Evolutionary conservation across 352 stramenopile species (phyloP).

Genomic region (Globisporangium nodosum): DNA sequence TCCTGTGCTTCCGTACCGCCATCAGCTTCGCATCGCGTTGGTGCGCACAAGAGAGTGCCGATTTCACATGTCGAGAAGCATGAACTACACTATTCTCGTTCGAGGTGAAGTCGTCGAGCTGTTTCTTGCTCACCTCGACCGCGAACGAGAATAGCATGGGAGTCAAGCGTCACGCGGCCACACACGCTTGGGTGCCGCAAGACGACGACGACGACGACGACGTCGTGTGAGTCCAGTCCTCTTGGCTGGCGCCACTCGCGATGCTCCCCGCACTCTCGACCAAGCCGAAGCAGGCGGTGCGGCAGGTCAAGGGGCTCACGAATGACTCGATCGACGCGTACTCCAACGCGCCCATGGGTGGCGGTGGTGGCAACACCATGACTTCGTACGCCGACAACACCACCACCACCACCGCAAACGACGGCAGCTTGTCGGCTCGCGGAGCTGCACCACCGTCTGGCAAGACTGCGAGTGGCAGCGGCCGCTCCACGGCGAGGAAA

Average conservation of each 20-base stretch:
- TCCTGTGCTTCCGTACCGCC: too few relatives aligned
- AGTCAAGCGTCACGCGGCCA: too few relatives aligned
- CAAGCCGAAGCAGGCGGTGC: constrained; percentile 77
- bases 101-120: too few relatives aligned
- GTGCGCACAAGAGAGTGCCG: too few relatives aligned
- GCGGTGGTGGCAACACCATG: constrained; percentile 9
- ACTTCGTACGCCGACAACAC: constrained; percentile 60
- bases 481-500: constrained; percentile 18
- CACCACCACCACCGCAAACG: constrained; percentile 17
- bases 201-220: neutral
- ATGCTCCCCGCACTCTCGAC: constrained; percentile 80
- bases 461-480: constrained; percentile 11
- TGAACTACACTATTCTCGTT: too few relatives aligned
- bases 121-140: too few relatives aligned
- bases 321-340: constrained; percentile 88
- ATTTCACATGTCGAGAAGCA: too few relatives aligned
- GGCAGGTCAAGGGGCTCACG: constrained; percentile 72
- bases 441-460: constrained; percentile 16
- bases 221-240: neutral
- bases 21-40: too few relatives aligned
- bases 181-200: too few relatives aligned
- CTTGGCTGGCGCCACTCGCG: neutral
- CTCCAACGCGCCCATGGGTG: constrained; percentile 45
- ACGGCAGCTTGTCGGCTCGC: constrained; percentile 13
- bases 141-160: too few relatives aligned